phyloP scores from a whole-genome alignment of 1,284 basidiomycete genomes.

The Cutaneotrichosporon mucoides region DNA sequence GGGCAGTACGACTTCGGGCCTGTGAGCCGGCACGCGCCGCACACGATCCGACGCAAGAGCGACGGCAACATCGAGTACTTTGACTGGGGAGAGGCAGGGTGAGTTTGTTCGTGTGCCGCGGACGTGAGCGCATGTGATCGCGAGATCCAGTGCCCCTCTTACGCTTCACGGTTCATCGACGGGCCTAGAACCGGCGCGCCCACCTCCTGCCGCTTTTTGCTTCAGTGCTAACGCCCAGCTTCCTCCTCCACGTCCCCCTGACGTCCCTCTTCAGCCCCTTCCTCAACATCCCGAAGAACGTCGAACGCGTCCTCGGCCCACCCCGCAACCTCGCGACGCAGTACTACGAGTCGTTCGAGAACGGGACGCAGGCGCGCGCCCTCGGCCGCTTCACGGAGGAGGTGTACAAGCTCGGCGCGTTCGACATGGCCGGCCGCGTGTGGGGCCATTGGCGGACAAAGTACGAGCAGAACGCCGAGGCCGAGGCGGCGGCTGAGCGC shows the following conservation, averaged over 20 bases:
- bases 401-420: constrained; percentile 23
- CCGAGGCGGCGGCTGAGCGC: constrained; percentile 1
- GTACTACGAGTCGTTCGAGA: constrained; percentile 28
- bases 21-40: constrained; percentile 24
- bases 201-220: too few species aligned
- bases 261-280: constrained; percentile 35
- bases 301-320: constrained; percentile 26
- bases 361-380: constrained; percentile 30
- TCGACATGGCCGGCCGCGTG: constrained; percentile 28
- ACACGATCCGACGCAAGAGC: constrained; percentile 13
- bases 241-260: constrained; percentile 37
- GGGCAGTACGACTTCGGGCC: constrained; percentile 39
- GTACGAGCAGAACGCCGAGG: not conserved
- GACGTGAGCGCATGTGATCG: too few species aligned
- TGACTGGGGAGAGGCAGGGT: constrained; percentile 44
- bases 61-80: constrained; percentile 24
- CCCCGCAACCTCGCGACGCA: constrained; percentile 24
- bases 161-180: too few species aligned
- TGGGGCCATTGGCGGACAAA: not conserved
- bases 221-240: constrained; percentile 19
- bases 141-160: too few species aligned
- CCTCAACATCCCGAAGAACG: constrained; percentile 19
- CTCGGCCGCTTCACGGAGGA: constrained; percentile 13
- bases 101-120: constrained; percentile 14
- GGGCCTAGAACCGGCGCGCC: too few species aligned